phyloP scores from a whole-genome alignment of 495 filamentous ascomycete species.

The Penicillium canescens region DNA sequence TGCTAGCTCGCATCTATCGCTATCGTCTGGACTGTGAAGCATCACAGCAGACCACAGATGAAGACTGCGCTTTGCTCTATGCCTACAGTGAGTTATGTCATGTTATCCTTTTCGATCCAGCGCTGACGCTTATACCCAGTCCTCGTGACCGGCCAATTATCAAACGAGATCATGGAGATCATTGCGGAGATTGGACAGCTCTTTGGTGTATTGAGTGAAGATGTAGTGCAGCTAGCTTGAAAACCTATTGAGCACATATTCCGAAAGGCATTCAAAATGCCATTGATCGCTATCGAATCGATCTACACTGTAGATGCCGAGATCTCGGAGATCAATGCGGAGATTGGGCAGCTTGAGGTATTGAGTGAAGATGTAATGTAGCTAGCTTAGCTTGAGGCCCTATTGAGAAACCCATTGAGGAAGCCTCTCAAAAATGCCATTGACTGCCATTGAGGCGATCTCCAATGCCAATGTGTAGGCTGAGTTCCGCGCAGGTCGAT shows the following conservation, averaged over 20 bases:
- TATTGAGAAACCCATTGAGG: not conserved
- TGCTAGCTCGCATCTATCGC: slow-evolving; percentile 86
- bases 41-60: slow-evolving; percentile 54
- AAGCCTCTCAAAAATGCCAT: too few relatives aligned
- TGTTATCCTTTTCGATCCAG: not conserved
- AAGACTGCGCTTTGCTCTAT: slow-evolving; percentile 71
- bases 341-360: slow-evolving; percentile 60
- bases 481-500: slow-evolving; percentile 13
- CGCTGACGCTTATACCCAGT: slow-evolving; percentile 27
- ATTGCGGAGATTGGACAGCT: slow-evolving; percentile 51
- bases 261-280: not conserved
- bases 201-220: slow-evolving; percentile 77
- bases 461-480: not conserved
- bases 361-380: slow-evolving; percentile 71
- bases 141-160: slow-evolving; percentile 54
- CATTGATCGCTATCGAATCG: not conserved
- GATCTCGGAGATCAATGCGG: slow-evolving; percentile 45
- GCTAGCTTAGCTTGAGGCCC: slow-evolving; percentile 44
- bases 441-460: too few relatives aligned
- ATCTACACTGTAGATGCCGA: slow-evolving; percentile 15
- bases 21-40: slow-evolving; percentile 72
- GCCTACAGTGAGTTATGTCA: slow-evolving; percentile 59
- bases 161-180: slow-evolving; percentile 49
- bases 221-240: slow-evolving; percentile 60
- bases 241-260: not conserved